Conservation (phyloP, 2,329 filamentous ascomycete species). For the Colletotrichum filicis region DNA sequence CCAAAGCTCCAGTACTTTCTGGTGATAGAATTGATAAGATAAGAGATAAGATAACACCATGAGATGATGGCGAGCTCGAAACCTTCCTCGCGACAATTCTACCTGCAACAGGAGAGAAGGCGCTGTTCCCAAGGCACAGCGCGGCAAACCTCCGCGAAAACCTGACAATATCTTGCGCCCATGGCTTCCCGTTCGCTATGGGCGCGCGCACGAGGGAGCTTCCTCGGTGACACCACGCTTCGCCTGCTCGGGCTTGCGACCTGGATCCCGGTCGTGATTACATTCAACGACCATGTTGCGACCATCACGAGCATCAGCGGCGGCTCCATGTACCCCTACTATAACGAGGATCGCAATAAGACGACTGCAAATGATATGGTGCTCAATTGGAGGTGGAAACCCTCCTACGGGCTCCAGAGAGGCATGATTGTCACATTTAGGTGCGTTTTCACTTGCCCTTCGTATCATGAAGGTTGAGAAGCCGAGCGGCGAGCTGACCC, state of each 20-base stretch:
- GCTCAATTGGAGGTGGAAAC: slow-evolving; percentile 68
- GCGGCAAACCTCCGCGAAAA: neutral
- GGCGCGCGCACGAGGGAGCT: slow-evolving; percentile 37
- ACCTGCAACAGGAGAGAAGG: neutral
- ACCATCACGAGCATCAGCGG: slow-evolving; percentile 69
- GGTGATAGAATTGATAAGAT: neutral
- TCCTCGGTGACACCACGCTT: slow-evolving; percentile 40
- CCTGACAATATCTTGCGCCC: neutral
- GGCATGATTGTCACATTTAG: slow-evolving; percentile 82
- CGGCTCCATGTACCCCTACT: slow-evolving; percentile 80
- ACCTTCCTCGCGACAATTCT: slow-evolving; percentile 13
- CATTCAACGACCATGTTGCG: slow-evolving; percentile 70
- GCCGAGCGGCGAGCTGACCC: neutral
- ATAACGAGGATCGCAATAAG: slow-evolving; percentile 74
- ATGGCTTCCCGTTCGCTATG: slow-evolving; percentile 33
- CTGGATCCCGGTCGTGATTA: slow-evolving; percentile 71
- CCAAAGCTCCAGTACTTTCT: too few relatives aligned
- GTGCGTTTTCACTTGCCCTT: slow-evolving; percentile 50
- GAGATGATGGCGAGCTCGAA: slow-evolving; percentile 13
- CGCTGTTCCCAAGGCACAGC: neutral
- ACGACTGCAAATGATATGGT: slow-evolving; percentile 66
- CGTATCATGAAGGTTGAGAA: too few relatives aligned
- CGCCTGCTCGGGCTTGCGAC: slow-evolving; percentile 61
- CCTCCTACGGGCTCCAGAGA: slow-evolving; percentile 67
- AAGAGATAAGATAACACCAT: slow-evolving; percentile 25